Evolutionary conservation across 805 yeast genomes (phyloP), one percentile per base, ranked within the genome.

Genomic region (Pichia ethanolica): DNA sequence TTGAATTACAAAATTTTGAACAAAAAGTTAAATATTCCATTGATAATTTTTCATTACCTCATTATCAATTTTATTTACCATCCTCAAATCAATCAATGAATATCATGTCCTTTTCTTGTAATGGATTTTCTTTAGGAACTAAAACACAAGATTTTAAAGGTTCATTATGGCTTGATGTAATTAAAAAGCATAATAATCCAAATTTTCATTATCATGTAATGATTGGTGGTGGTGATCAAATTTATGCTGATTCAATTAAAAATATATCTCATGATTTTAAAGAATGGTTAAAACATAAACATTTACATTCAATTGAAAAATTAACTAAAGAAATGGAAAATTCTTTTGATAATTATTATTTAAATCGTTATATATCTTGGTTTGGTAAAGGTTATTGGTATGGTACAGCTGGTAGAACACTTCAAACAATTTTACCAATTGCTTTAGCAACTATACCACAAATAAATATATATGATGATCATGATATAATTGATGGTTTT

Each of bases 191-290:
- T 61, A 64, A 70, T 14, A 57, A 65, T 7, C 70, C 73, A 38
- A 38, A 48, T 6, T 39, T 43, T 33, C 78, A 77, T 38, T 88
- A 88, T 67, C 97, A 91, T 64, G 97, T 89, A 5, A 90, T 91
- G 95, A 71, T 93, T 32, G 98, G 98, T 32, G 98, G 98, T 46
- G 99, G 99, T 34, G 99, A 91, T 67, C 99, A 91, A 68, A 76
- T 91, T 45, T 91, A 91, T 64, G 81, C 90, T 46, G 99, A 91
- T 67, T 74, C 88, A 1, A 81, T 91, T 56, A 86, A 84, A 64
- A 55, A 74, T 25, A 71, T 78, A 25, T 79, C 83, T 13, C 60
- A 73, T 44, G 67, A 71, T 33, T 78, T 86, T 56, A 64, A 73
- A 52, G 63, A 77, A 33, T 89, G 97, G 96, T 64, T 79, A 32